Evolutionary conservation across 768 basidiomycete species (phyloP).

Genomic region (Dentipellis fragilis): DNA sequence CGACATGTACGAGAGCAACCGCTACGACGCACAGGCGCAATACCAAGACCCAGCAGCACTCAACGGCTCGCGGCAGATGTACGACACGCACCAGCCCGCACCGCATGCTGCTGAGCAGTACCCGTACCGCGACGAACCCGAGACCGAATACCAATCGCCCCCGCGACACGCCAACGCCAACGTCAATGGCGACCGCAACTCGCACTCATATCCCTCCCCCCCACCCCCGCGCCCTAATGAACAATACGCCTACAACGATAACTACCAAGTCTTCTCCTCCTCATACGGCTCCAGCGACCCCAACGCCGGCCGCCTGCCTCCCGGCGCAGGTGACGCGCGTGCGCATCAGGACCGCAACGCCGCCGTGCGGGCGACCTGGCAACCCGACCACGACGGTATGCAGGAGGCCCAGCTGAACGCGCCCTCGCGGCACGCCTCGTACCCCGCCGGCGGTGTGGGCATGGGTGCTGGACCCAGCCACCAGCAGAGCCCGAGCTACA

Average conservation of each 20-base stretch:
- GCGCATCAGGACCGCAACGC: not conserved
- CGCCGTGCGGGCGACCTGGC: not conserved
- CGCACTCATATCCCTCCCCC: not conserved
- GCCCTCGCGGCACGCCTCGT: not conserved
- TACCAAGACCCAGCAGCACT: too few species aligned
- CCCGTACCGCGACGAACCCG: not conserved
- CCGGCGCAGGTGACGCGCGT: not conserved
- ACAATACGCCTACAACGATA: not conserved
- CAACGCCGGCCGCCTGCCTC: not conserved
- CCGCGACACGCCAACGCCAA: not conserved
- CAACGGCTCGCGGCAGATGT: too few species aligned
- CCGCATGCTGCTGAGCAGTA: not conserved
- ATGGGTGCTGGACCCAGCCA: not conserved
- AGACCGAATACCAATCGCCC: not conserved
- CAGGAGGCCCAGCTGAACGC: not conserved
- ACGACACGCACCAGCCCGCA: not conserved
- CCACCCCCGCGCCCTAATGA: not conserved
- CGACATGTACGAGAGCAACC: too few species aligned
- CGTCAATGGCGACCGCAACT: not conserved
- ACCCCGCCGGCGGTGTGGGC: not conserved
- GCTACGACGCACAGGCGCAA: too few species aligned
- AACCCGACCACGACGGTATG: not conserved
- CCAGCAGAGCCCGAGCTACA: not conserved
- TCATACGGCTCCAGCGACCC: conserved; percentile 12
- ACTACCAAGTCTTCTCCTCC: not conserved